Base-by-base conservation (phyloP, 805 yeast species). In the Metschnikowia reukaufii region DNA sequence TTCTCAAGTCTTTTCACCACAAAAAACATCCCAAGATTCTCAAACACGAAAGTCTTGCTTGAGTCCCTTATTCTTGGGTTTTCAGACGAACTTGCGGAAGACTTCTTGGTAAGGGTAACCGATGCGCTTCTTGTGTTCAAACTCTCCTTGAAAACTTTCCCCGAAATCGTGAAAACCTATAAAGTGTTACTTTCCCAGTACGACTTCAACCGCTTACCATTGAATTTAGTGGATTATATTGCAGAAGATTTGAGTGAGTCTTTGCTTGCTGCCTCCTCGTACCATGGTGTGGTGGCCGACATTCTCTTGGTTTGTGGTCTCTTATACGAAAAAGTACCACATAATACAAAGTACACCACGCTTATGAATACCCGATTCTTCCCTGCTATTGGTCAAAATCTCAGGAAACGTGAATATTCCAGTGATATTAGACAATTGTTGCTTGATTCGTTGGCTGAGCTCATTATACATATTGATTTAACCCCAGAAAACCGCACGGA, bases 371-470 rank as follows among this genome's bases (percentile, higher is more conserved):
- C 48, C 15, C 35, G 16, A 5, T 51, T 63, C 30, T 52, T 62
- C n/a, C 46, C 54, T 8, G 42, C 60, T 8, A 51, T 64, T 23
- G 47, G 47, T 2, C 33, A 33, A 2, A 49, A 47, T 8, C 45
- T 53, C 13, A 32, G 40, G 9, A 55, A 60, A 33, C 62, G 61
- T 32, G 51, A 54, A 16, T 64, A 62, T 42, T 57, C 72, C 2
- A 56, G 65, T 42, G 72, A 66, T 17, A 51, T 68, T 20, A 53
- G 66, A 38, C 65, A 62, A 40, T 49, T 56, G 13, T 55, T 66
- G 12, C 54, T 68, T 18, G 45, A 50, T 1, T 55, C 64, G 5
- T 49, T 66, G 27, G 58, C 68, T 5, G 63, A 63, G 6, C 48
- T 62, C 5, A 19, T 60, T 6, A 37, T 50, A 6, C 31, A 56